Conservation (phyloP, 805 yeast species). For the Tanozyma kutaoensis region DNA sequence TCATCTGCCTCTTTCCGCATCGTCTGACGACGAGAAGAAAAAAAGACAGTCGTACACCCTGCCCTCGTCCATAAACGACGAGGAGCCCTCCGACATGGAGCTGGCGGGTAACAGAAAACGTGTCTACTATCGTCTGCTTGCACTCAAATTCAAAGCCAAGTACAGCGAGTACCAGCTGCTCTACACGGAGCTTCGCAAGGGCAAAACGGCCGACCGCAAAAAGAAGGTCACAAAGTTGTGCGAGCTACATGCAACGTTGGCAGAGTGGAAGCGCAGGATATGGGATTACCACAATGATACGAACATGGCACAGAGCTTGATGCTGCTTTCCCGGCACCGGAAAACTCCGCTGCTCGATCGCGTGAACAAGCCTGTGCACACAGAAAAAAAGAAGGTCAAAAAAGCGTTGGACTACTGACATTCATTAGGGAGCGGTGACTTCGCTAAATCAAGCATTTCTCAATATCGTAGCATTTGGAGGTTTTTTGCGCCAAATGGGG, state of each 20-base stretch:
- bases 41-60: too few species aligned
- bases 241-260: conserved; percentile 36
- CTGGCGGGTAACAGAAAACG: conserved; percentile 9
- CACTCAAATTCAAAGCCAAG: conserved; percentile 5
- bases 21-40: too few species aligned
- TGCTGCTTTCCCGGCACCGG: conserved; percentile 25
- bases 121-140: conserved; percentile 7
- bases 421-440: too few species aligned
- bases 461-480: too few species aligned
- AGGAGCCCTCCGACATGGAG: too few species aligned
- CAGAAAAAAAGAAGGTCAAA: too few species aligned
- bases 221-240: conserved; percentile 23
- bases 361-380: too few species aligned
- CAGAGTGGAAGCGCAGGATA: conserved; percentile 41
- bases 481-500: too few species aligned
- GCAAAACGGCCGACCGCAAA: conserved; percentile 4
- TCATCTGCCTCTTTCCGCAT: too few species aligned
- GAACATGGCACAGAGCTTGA: conserved; percentile 17
- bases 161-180: conserved; percentile 7
- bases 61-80: too few species aligned
- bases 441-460: too few species aligned
- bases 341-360: conserved; percentile 8
- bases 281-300: conserved; percentile 31
- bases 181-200: conserved; percentile 4
- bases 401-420: too few species aligned